Evolutionary conservation across 2,329 filamentous ascomycete genomes (phyloP).

Genomic region (Fusarium sp.): DNA sequence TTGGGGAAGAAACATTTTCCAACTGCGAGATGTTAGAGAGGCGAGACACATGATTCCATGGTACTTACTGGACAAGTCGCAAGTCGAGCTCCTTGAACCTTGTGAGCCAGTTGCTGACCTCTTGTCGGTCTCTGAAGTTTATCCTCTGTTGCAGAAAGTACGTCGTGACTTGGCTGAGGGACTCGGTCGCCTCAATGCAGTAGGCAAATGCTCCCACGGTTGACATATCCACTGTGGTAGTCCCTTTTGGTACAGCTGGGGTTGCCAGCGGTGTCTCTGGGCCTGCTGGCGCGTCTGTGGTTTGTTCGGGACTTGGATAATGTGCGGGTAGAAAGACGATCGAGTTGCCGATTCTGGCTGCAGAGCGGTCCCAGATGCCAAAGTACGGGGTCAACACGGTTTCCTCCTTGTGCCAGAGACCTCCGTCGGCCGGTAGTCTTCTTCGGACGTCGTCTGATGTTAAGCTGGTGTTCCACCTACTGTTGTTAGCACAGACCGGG

Average conservation of each 20-base stretch:
- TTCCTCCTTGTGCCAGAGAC: conserved; percentile 54
- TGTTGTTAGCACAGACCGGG: fast-evolving
- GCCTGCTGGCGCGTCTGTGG: not conserved
- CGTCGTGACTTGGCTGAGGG: conserved; percentile 56
- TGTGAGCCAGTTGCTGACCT: conserved; percentile 57
- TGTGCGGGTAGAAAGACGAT: conserved; percentile 53
- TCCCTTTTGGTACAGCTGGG: not conserved
- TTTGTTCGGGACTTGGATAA: conserved; percentile 43
- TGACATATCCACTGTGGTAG: conserved; percentile 45
- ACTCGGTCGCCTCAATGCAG: conserved; percentile 60
- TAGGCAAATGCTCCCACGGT: conserved; percentile 60
- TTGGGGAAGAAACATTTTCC: conserved; percentile 49
- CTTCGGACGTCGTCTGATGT: conserved; percentile 48
- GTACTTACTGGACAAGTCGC: conserved; percentile 54
- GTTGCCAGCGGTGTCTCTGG: conserved; percentile 17
- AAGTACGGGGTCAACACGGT: conserved; percentile 57
- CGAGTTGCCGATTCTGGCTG: conserved; percentile 53
- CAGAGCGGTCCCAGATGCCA: conserved; percentile 58
- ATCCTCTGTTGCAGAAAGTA: conserved; percentile 60
- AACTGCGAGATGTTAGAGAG: conserved; percentile 33
- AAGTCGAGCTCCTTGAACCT: conserved; percentile 62
- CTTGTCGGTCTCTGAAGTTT: conserved; percentile 52
- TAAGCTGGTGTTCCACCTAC: conserved; percentile 49
- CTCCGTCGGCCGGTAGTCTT: conserved; percentile 53
- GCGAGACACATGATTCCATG: not conserved